Conservation (phyloP, 495 filamentous ascomycete species). For the Aspergillus conjunctus region DNA sequence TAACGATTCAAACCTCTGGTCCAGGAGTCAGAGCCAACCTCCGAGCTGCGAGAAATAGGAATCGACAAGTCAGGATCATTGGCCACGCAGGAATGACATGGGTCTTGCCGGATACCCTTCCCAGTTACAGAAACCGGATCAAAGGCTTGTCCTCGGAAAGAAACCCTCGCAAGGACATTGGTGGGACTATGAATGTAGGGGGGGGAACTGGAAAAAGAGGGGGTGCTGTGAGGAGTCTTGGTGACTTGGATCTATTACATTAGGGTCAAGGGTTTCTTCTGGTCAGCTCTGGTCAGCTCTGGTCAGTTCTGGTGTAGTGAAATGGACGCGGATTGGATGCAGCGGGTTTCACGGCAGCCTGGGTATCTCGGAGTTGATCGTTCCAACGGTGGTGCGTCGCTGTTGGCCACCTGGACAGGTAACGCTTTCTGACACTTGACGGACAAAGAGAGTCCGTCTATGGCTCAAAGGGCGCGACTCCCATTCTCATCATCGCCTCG, state of each 20-base stretch:
- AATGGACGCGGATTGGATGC: conserved; percentile 27
- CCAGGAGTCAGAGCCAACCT: background rate
- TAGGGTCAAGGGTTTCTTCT: too few species aligned
- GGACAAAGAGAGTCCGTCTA: conserved; percentile 4
- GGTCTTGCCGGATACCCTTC: background rate
- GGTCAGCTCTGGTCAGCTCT: too few species aligned
- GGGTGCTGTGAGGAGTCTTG: conserved; percentile 5
- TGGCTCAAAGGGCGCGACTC: conserved; percentile 20
- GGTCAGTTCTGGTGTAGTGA: conserved; percentile 23
- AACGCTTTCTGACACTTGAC: conserved; percentile 11
- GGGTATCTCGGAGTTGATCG: conserved; percentile 15
- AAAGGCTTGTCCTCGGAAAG: background rate
- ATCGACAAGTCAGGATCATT: conserved; percentile 6
- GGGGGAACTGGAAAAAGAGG: background rate
- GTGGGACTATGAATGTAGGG: conserved; percentile 2
- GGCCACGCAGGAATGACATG: background rate
- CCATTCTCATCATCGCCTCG: conserved; percentile 13
- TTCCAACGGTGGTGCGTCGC: conserved; percentile 15
- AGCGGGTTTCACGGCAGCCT: conserved; percentile 23
- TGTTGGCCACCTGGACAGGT: conserved; percentile 20
- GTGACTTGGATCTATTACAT: conserved; percentile 3
- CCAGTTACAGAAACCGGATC: background rate
- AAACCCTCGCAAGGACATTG: background rate
- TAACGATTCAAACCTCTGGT: background rate
- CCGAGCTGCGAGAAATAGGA: conserved; percentile 2